Percentiles rank a stretch among this genome's conserved stretches.
Evolutionary conservation across 176 grass and related monocot genomes (phyloP).

Genomic region (Elymus sibiricus): DNA sequence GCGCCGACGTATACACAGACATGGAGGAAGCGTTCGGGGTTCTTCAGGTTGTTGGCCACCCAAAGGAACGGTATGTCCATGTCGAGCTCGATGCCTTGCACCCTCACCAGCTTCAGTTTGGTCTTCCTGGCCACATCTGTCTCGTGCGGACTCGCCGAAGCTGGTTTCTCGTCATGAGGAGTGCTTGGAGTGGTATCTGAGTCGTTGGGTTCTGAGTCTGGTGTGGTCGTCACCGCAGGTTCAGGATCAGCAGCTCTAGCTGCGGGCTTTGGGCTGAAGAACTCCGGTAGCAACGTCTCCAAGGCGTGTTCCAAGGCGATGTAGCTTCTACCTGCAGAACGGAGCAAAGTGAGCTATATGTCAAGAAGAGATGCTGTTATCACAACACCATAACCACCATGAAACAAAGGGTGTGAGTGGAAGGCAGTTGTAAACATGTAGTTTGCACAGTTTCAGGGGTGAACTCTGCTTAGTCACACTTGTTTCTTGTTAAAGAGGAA

Average conservation of each 20-base stretch:
- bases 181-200: background rate
- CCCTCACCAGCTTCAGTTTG: conserved; percentile 58
- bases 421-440: background rate
- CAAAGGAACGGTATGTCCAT: conserved; percentile 85
- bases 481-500: background rate
- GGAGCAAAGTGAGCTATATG: background rate
- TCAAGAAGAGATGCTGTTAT: background rate
- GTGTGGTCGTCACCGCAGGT: background rate
- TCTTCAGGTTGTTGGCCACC: conserved; percentile 83
- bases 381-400: background rate
- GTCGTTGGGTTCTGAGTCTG: conserved; percentile 17
- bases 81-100: conserved; percentile 80
- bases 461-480: background rate
- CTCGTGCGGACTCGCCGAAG: background rate
- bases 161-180: conserved; percentile 12
- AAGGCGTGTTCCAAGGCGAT: conserved; percentile 62
- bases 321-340: conserved; percentile 41
- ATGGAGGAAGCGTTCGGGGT: conserved; percentile 86
- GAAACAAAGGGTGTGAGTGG: background rate
- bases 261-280: conserved; percentile 35
- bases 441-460: background rate
- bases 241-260: background rate
- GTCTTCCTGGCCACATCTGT: background rate
- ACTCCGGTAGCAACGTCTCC: conserved; percentile 60
- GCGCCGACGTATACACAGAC: conserved; percentile 54